Percentiles rank a stretch among this genome's conserved stretches.
Evolutionary conservation across 2,329 filamentous ascomycete genomes (phyloP).

Genomic region (Alternaria solani): DNA sequence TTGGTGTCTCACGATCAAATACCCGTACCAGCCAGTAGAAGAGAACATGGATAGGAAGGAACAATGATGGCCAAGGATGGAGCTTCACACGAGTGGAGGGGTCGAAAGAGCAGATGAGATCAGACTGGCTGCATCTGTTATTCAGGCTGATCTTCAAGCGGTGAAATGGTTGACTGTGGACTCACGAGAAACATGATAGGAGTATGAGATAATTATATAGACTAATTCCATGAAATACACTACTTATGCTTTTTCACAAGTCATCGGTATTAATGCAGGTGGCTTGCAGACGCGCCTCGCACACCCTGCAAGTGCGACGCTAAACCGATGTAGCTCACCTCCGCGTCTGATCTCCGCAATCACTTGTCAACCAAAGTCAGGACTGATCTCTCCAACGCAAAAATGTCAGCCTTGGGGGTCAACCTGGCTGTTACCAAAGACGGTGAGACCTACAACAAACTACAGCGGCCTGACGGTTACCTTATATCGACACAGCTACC

Average conservation of each 20-base stretch:
- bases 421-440: slow-evolving; percentile 46
- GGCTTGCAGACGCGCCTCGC: neutral
- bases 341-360: slow-evolving; percentile 14
- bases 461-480: slow-evolving; percentile 45
- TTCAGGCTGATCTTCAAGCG: neutral
- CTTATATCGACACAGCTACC: slow-evolving; percentile 20
- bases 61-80: slow-evolving; percentile 16
- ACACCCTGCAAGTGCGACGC: neutral
- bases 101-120: neutral
- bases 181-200: neutral
- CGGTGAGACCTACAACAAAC: slow-evolving; percentile 49
- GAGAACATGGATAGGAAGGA: slow-evolving; percentile 40
- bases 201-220: neutral
- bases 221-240: neutral
- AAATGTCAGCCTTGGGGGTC: slow-evolving; percentile 35
- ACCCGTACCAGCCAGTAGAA: slow-evolving; percentile 64
- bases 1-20: slow-evolving; percentile 97
- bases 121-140: neutral
- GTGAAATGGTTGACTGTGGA: neutral
- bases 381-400: slow-evolving; percentile 4
- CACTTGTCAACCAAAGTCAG: slow-evolving; percentile 1
- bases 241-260: neutral
- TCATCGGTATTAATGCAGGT: neutral
- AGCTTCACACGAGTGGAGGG: neutral
- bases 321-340: slow-evolving; percentile 12